These are phyloP conservation scores for Heteromeles arbutifolia DNA, from an alignment of 306 rosid genomes.

Conservation along the genomic window DNA sequence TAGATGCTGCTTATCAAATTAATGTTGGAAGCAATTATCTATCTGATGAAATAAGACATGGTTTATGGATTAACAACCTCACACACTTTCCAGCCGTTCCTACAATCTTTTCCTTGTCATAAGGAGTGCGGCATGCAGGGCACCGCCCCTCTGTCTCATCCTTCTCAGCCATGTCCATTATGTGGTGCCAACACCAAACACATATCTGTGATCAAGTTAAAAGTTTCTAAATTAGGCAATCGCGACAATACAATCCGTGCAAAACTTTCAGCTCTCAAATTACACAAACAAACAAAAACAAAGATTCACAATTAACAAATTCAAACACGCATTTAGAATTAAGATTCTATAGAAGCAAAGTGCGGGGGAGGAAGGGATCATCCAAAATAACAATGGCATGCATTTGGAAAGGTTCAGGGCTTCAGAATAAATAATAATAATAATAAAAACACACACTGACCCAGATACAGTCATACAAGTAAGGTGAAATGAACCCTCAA, in stretches of 20 bases:
- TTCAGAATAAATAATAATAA: neutral
- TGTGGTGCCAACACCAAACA: constrained; percentile 99
- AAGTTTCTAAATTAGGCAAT: neutral
- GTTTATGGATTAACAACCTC: constrained; percentile 44
- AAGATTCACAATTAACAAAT: neutral
- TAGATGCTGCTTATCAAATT: neutral
- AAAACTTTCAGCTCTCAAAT: neutral
- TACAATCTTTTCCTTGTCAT: constrained; percentile 93
- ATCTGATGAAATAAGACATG: constrained; percentile 8
- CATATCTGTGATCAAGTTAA: constrained; percentile 58
- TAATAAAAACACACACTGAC: neutral
- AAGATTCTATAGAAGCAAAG: neutral
- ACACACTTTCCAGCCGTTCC: constrained; percentile 87
- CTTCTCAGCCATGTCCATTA: constrained; percentile 97
- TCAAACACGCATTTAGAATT: neutral
- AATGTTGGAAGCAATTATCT: neutral
- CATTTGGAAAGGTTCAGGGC: neutral
- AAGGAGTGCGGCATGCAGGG: constrained; percentile 90
- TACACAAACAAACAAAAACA: neutral
- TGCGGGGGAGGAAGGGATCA: neutral
- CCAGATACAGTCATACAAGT: neutral
- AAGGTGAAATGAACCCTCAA: neutral
- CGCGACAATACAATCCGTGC: neutral
- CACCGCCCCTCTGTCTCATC: constrained; percentile 93
- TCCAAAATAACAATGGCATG: neutral